phyloP scores from a whole-genome alignment of 495 filamentous ascomycete species.

The Penicillium desertorum region DNA sequence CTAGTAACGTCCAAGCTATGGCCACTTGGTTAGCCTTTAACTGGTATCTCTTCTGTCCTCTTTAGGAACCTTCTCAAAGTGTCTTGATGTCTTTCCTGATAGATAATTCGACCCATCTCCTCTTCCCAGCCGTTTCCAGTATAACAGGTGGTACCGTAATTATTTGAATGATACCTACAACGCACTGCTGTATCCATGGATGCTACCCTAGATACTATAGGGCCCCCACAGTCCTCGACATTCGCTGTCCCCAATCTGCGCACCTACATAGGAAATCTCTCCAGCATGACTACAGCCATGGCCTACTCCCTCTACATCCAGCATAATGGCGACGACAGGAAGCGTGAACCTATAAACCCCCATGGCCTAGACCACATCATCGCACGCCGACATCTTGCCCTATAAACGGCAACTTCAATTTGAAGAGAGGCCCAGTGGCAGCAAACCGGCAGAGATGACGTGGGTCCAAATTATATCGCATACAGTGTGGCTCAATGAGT shows the following conservation, averaged over 20 bases:
- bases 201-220: background rate
- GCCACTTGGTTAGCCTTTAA: background rate
- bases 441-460: constrained; percentile 39
- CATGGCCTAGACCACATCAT: constrained; percentile 50
- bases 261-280: background rate
- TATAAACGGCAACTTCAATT: constrained; percentile 46
- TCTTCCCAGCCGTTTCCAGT: no score
- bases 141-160: background rate
- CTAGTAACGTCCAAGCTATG: background rate
- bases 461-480: constrained; percentile 55
- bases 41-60: background rate
- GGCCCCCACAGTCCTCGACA: background rate
- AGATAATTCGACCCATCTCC: background rate
- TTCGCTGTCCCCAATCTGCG: background rate
- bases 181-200: background rate
- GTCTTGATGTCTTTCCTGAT: background rate
- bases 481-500: constrained; percentile 48
- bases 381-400: constrained; percentile 47
- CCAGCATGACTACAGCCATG: constrained; percentile 41
- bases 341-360: constrained; percentile 2
- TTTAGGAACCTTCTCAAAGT: background rate
- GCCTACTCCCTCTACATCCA: constrained; percentile 48
- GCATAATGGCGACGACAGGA: constrained; percentile 30
- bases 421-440: constrained; percentile 41
- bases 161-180: background rate